A percentile compares a stretch with the other conserved stretches of the same genome.
Evolutionary conservation across 371 early-diverging fungal genomes (phyloP).

Genomic region (Blakeslea trispora): DNA sequence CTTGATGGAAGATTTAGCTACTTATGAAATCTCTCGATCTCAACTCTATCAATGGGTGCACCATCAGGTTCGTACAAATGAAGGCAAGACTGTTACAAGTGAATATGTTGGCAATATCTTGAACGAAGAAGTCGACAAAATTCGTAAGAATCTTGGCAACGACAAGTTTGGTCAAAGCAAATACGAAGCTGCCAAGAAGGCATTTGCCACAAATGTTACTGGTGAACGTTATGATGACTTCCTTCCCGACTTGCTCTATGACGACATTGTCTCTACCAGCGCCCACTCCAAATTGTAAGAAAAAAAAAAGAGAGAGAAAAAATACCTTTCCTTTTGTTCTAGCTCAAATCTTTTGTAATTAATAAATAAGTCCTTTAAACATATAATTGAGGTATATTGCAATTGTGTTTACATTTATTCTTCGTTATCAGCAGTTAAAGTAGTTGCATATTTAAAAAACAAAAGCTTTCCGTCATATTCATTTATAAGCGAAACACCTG

Average conservation of each 20-base stretch:
- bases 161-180: conserved; percentile 62
- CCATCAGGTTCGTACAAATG: conserved; percentile 80
- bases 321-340: background rate
- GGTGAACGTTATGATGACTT: conserved; percentile 88
- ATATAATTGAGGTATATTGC: background rate
- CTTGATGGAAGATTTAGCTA: conserved; percentile 64
- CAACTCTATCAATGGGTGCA: conserved; percentile 97
- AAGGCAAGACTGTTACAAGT: conserved; percentile 79
- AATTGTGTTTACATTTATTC: background rate
- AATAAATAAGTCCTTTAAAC: background rate
- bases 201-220: conserved; percentile 77
- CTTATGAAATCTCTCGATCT: conserved; percentile 96
- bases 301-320: background rate
- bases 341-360: background rate
- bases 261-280: conserved; percentile 60
- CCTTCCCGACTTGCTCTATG: conserved; percentile 84
- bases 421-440: background rate
- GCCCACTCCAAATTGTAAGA: conserved; percentile 24
- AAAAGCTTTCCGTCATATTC: background rate
- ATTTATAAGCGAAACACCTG: background rate
- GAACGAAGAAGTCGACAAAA: conserved; percentile 81
- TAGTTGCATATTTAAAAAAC: background rate
- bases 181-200: conserved; percentile 76
- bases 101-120: conserved; percentile 74
- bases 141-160: conserved; percentile 65